Conservation (phyloP, 2,329 filamentous ascomycete genomes). For the Fusarium mundagurra region DNA sequence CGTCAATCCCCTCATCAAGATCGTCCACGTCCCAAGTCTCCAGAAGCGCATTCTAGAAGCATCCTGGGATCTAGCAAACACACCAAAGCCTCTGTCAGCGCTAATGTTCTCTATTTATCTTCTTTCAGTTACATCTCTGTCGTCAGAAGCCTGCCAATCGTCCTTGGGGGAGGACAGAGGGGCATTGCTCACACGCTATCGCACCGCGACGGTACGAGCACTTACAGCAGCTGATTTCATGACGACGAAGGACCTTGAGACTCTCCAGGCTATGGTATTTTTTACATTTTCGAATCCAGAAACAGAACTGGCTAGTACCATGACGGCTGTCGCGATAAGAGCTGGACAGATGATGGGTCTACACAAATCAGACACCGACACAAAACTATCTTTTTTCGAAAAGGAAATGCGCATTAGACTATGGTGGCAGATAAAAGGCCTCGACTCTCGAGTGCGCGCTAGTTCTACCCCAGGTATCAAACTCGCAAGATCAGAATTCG, state of each 20-base stretch:
- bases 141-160: constrained; percentile 21
- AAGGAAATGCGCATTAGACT: constrained; percentile 43
- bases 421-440: constrained; percentile 42
- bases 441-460: constrained; percentile 28
- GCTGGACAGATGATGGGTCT: constrained; percentile 43
- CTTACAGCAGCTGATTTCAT: constrained; percentile 42
- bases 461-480: constrained; percentile 6
- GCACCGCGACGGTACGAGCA: constrained; percentile 37
- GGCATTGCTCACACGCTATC: constrained; percentile 35
- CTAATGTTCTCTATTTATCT: constrained; percentile 45
- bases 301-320: constrained; percentile 39
- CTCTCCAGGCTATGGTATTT: constrained; percentile 44
- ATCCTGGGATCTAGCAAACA: constrained; percentile 35
- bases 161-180: constrained; percentile 28
- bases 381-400: constrained; percentile 36
- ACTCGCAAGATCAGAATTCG: constrained; percentile 6
- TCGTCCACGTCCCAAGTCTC: constrained; percentile 46
- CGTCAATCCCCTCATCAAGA: constrained; percentile 47
- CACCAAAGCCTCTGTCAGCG: constrained; percentile 33
- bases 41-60: constrained; percentile 46
- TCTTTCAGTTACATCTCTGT: constrained; percentile 37
- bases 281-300: constrained; percentile 46
- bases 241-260: constrained; percentile 42
- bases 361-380: constrained; percentile 15
- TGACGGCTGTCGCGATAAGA: constrained; percentile 37